Base-by-base conservation (phyloP, 1,284 basidiomycete species). In the Moesziomyces sp. region DNA sequence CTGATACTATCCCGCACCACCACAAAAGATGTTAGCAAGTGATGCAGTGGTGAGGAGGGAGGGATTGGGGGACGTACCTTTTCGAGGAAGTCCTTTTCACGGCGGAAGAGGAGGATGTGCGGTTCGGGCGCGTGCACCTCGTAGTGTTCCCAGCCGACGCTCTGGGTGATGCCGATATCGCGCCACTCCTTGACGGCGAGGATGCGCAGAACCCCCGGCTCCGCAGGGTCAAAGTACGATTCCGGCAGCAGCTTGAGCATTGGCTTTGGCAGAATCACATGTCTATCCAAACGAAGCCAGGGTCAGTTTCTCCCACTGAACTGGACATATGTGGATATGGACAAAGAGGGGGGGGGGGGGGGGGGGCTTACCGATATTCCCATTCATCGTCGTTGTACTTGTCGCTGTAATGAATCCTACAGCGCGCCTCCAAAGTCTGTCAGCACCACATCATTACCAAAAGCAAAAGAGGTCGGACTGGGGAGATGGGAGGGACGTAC, bases 71-170 rank as follows among this genome's bases (percentile, higher is more conserved):
- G 42, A 52, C 75, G 52, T 57, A 79, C 75, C 59, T 84, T 83
- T 55, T 80, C 76, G 52, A 83, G 77, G 46, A 78, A 79, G 53
- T 87, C 86, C 63, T 86, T 84, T 67, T 86, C 84, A 42, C 87
- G 82, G 55, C 87, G 80, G 76, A 87, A 87, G n/a, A 87, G 85
- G 46, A 84, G 60, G 45, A 84, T 84, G 57, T 84, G 83, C 16
- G 83, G 83, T 90, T 89, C 86, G 89, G 75, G 78, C 13, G 78
- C 74, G 83, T 97, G 95, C 42, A 97, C 93, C 87, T 96, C 95
- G 80, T 97, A 97, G 81, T 97, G 94, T 83, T 94, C 92, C 95
- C 95, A 98, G 11, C 95, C 95, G 51, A 96, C 86, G 85, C 93
- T 94, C 85, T 97, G 95, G 34, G 92, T 93, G 80, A 97, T 97